These are phyloP conservation scores for Lactarius pseudohatsudake DNA, from an alignment of 768 basidiomycete species.

Conservation along the genomic window DNA sequence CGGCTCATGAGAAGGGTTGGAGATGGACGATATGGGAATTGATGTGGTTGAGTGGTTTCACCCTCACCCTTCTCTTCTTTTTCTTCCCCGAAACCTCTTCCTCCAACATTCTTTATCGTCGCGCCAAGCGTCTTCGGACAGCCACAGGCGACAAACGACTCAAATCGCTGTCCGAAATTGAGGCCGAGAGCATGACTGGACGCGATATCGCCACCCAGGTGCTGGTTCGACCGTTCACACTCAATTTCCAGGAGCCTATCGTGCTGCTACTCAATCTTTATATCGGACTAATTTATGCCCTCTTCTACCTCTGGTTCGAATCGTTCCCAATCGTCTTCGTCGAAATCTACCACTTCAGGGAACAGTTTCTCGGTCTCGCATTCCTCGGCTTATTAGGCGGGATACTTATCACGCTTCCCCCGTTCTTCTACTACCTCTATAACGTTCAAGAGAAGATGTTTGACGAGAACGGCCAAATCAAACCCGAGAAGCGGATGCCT, in stretches of 20 bases:
- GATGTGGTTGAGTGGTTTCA: slow-evolving; percentile 36
- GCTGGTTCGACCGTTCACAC: slow-evolving; percentile 36
- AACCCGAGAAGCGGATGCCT: slow-evolving; percentile 38
- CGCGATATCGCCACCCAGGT: slow-evolving; percentile 31
- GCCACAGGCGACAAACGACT: slow-evolving; percentile 35
- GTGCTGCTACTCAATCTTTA: slow-evolving; percentile 37
- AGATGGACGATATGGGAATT: slow-evolving; percentile 39
- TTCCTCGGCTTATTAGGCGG: slow-evolving; percentile 33
- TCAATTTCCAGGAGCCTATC: slow-evolving; percentile 37
- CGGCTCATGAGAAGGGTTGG: slow-evolving; percentile 36
- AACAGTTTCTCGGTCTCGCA: slow-evolving; percentile 35
- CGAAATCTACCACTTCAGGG: slow-evolving; percentile 37
- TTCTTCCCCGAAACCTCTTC: slow-evolving; percentile 38
- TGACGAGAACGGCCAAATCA: slow-evolving; percentile 25
- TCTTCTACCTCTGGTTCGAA: slow-evolving; percentile 39
- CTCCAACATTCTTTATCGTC: slow-evolving; percentile 36
- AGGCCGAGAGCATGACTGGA: slow-evolving; percentile 29
- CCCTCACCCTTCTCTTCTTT: slow-evolving; percentile 34
- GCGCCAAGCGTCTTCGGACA: slow-evolving; percentile 36
- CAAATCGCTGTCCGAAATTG: slow-evolving; percentile 34
- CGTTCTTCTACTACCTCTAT: slow-evolving; percentile 24
- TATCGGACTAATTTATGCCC: slow-evolving; percentile 36
- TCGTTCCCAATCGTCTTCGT: slow-evolving; percentile 39
- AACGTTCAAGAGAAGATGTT: slow-evolving; percentile 22
- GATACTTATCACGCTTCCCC: slow-evolving; percentile 12